Evolutionary conservation across 139 green algal genomes (phyloP).

Genomic region (Picochlorum sp.): DNA sequence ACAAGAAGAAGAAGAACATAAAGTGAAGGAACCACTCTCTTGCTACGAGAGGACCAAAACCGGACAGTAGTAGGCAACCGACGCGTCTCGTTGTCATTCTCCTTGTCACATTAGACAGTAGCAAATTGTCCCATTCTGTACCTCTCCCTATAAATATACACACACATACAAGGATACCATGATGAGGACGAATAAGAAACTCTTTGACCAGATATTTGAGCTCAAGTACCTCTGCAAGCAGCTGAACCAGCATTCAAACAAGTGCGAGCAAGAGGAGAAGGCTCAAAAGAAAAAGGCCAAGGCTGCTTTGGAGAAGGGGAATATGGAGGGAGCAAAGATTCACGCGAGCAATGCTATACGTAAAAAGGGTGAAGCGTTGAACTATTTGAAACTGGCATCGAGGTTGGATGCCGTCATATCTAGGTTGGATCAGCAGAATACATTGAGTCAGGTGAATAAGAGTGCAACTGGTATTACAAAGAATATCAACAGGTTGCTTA

Average conservation of each 20-base stretch:
- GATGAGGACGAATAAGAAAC: constrained; percentile 30
- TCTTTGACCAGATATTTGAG: constrained; percentile 92
- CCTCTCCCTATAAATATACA: not conserved
- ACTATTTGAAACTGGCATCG: constrained; percentile 86
- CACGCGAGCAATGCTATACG: constrained; percentile 91
- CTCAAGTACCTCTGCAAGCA: constrained; percentile 93
- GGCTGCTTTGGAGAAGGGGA: constrained; percentile 96
- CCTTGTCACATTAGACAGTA: not conserved
- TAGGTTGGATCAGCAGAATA: constrained; percentile 80
- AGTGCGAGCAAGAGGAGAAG: constrained; percentile 96
- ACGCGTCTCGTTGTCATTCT: too few relatives aligned
- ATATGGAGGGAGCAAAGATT: constrained; percentile 82
- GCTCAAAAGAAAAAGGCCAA: constrained; percentile 87
- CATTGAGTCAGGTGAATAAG: constrained; percentile 81
- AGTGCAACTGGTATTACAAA: constrained; percentile 95
- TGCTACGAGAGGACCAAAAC: too few relatives aligned
- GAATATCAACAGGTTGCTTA: constrained; percentile 70
- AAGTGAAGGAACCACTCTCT: too few relatives aligned
- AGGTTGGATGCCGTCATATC: constrained; percentile 87
- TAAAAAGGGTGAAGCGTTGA: constrained; percentile 86
- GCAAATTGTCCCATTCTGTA: not conserved
- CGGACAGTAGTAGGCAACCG: too few relatives aligned
- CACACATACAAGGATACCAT: constrained; percentile 8
- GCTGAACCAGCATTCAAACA: constrained; percentile 59
- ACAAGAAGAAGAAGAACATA: too few relatives aligned